These are phyloP conservation scores for Durio zibethinus DNA, from an alignment of 345 rosid genomes.

Conservation along the genomic window DNA sequence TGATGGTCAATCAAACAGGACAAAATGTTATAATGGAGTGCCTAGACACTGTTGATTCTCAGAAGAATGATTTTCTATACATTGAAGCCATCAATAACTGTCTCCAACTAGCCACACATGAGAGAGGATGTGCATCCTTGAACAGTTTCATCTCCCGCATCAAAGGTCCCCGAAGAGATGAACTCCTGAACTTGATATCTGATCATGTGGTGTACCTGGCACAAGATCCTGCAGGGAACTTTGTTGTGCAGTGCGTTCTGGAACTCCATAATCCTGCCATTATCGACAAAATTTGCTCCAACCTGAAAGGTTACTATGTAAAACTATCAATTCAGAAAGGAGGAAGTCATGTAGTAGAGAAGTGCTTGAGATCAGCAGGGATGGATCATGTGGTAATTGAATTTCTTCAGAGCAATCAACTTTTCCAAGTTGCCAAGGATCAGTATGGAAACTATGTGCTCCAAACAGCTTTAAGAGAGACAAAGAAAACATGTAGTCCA, in stretches of 20 bases:
- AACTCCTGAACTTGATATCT: neutral
- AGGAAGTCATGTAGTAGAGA: neutral
- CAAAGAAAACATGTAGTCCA: neutral
- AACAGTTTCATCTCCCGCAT: neutral
- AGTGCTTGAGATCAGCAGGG: neutral
- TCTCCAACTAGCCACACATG: neutral
- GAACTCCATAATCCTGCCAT: neutral
- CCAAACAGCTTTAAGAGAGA: constrained; percentile 3
- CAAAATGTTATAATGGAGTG: neutral
- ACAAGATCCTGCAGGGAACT: neutral
- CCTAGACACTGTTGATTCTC: neutral
- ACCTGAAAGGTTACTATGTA: neutral
- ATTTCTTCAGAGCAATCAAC: neutral
- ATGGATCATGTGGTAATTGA: neutral
- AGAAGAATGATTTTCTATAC: neutral
- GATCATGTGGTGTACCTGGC: neutral
- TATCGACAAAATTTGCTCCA: neutral
- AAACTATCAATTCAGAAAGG: neutral
- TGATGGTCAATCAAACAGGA: neutral
- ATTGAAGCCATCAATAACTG: neutral
- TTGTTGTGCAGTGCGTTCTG: neutral
- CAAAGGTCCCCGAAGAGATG: neutral
- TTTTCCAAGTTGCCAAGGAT: neutral
- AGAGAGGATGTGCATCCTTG: neutral
- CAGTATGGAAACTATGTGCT: constrained; percentile 3